Base-by-base conservation (phyloP, 2,329 filamentous ascomycete species). In the Aspergillus sp. region DNA sequence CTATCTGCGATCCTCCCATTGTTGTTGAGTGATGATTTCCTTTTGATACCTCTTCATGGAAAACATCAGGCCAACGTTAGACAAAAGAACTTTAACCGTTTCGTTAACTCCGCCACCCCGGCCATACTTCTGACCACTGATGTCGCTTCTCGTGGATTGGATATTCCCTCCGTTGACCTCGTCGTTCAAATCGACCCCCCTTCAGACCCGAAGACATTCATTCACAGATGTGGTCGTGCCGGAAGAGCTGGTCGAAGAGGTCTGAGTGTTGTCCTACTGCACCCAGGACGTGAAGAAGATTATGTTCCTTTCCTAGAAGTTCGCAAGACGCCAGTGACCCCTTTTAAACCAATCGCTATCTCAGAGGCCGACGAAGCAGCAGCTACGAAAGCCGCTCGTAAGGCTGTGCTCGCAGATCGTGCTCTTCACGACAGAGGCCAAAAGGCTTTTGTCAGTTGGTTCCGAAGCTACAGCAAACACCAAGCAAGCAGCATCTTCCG, bases 401-500 rank as follows among this genome's bases (percentile, higher is more conserved):
- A 73, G 8, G 62, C 69, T 1, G 72, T 76, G 10, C 68, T 72
- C 27, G 65, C 70, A 33, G 85, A 88, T 61, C 72, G 85, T 26
- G 79, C 81, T 27, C 62, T 93, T 8, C 85, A 93, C 62, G 90
- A 96, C 64, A 93, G 95, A 59, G 90, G 86, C 1, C 89, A 95
- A 61, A 83, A 85, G 49, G 93, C 85, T 1, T 97, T 98, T 56
- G 91, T 97, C 19, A 91, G 86, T 60, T 97, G 90, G 87, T 82
- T 95, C 1, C 82, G 90, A 61, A 86, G 88, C 53, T 97, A 97
- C 69, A 86, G 82, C 61, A 94, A 93, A 58, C 93, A 97, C 59
- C 83, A 90, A 53, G 90, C 91, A 1, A 85, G 82, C 47, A 94
- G 89, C 58, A 97, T 98, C 53, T 98, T 98, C 73, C 82, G 86